Base-by-base conservation (phyloP, 306 rosid genomes). In the Cercis canadensis region DNA sequence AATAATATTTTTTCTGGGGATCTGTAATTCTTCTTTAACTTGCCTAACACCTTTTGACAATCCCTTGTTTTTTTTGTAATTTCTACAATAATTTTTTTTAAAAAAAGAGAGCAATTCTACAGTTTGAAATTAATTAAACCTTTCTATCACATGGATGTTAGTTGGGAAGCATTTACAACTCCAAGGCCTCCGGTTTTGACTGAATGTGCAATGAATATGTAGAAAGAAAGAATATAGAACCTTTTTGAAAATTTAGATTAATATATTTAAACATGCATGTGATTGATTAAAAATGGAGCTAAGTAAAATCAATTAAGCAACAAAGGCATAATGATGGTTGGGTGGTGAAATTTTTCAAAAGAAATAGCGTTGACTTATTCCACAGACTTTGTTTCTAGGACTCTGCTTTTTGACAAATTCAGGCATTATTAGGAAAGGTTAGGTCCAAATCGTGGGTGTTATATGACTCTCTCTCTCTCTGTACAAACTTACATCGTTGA, bases 1-100 rank as follows among this genome's bases (percentile, higher is more conserved):
- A 13, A 31, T 5, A 8, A 8, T 59, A 11, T 10, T 19, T 13
- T 11, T 17, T 34, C 41, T 72, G 4, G 75, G 79, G 74, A 81
- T 76, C 73, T 57, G 73, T 29, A n/a, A 17, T 47, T 29, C 47
- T 17, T 56, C 78, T 73, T 65, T 47, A 10, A 62, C 59, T 44
- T 75, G 87, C 88, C 90, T 76, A 88, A 88, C 85, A 64, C 62
- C 69, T 78, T 78, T 83, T 83, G 88, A 81, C 84, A 54, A 71
- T 68, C 32, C 49, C 75, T 40, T 72, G 5, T 49, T 51, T 46
- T 53, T 65, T 75, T 60, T 16, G 12, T 24, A 53, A 4, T 0
- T n/a, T 4, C 9, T 19, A 21, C 10, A 44, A 0, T 7, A 16
- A 6, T 17, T 24, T 24, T 24, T 24, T 24, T 24, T 24, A 2